phyloP scores from a whole-genome alignment of 768 basidiomycete species.

The Tricholoma sp. region DNA sequence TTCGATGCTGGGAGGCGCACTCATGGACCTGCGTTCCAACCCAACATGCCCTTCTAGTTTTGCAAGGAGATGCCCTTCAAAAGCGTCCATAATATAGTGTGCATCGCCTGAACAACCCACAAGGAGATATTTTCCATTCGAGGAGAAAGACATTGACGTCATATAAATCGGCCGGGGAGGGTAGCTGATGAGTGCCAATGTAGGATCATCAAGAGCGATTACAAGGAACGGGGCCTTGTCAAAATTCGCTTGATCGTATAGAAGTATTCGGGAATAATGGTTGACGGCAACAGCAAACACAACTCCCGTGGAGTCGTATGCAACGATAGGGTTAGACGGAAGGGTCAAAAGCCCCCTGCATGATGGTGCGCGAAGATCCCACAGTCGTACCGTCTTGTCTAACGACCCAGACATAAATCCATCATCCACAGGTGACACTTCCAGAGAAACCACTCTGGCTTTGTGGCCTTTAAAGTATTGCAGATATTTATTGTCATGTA shows the following conservation, averaged over 20 bases:
- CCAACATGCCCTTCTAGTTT: slow-evolving; percentile 84
- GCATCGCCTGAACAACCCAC: slow-evolving; percentile 90
- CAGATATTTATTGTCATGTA: slow-evolving; percentile 95
- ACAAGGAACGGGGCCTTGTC: slow-evolving; percentile 91
- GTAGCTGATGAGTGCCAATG: slow-evolving; percentile 66
- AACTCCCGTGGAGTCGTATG: slow-evolving; percentile 78
- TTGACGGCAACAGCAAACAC: slow-evolving; percentile 88
- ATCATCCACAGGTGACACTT: slow-evolving; percentile 90
- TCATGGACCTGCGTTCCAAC: slow-evolving; percentile 63
- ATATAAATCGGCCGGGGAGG: slow-evolving; percentile 87
- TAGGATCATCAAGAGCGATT: slow-evolving; percentile 78
- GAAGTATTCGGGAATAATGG: slow-evolving; percentile 71
- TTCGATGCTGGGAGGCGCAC: slow-evolving; percentile 49
- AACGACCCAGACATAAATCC: slow-evolving; percentile 93
- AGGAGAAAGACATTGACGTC: slow-evolving; percentile 88
- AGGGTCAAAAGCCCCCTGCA: slow-evolving; percentile 79
- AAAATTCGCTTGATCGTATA: slow-evolving; percentile 83
- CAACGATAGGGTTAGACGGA: slow-evolving; percentile 69
- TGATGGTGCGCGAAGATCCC: slow-evolving; percentile 82
- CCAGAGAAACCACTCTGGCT: slow-evolving; percentile 80
- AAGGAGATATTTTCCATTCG: slow-evolving; percentile 84
- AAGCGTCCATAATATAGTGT: slow-evolving; percentile 92
- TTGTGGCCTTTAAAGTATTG: slow-evolving; percentile 96
- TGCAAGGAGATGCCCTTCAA: slow-evolving; percentile 75
- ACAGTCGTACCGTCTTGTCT: slow-evolving; percentile 92